Percentiles rank a stretch among this genome's conserved stretches.
phyloP scores from a whole-genome alignment of 83 land plant genomes.

The Thuja plicata region DNA sequence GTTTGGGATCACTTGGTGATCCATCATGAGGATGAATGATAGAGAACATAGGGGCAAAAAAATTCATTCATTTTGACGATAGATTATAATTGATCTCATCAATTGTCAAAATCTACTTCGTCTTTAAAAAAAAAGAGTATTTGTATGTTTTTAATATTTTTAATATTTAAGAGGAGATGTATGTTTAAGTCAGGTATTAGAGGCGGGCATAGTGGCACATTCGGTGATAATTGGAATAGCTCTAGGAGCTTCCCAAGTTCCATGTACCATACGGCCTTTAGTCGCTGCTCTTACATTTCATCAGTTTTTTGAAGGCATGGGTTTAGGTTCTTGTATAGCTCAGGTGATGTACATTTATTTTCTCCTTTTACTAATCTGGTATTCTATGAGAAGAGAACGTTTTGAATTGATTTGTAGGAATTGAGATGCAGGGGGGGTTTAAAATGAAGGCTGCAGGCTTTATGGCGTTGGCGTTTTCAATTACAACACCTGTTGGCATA shows the following conservation, averaged over 20 bases:
- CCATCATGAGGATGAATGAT: no score
- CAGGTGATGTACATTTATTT: conserved; percentile 6
- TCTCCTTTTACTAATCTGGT: background rate
- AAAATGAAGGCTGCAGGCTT: no score
- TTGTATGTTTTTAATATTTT: no score
- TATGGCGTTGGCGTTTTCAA: background rate
- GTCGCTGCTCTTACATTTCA: conserved; percentile 44
- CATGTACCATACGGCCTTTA: conserved; percentile 44
- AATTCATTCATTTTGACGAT: no score
- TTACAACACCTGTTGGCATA: conserved; percentile 2
- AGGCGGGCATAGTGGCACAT: no score
- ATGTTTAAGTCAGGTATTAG: conserved; percentile 8
- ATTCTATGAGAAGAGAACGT: background rate
- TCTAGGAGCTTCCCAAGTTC: conserved; percentile 5
- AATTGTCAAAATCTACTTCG: no score
- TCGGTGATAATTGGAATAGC: no score
- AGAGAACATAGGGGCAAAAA: no score
- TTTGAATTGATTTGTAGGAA: background rate
- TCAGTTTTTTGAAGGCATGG: conserved; percentile 53
- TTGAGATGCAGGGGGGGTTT: background rate
- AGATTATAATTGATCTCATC: no score
- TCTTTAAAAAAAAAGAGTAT: no score
- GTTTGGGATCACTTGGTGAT: no score
- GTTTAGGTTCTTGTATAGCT: conserved; percentile 39
- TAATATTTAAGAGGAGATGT: no score